A percentile compares a stretch with the other conserved stretches of the same genome.
Conservation (phyloP, 768 basidiomycete genomes). For the Termitomyces sp. region DNA sequence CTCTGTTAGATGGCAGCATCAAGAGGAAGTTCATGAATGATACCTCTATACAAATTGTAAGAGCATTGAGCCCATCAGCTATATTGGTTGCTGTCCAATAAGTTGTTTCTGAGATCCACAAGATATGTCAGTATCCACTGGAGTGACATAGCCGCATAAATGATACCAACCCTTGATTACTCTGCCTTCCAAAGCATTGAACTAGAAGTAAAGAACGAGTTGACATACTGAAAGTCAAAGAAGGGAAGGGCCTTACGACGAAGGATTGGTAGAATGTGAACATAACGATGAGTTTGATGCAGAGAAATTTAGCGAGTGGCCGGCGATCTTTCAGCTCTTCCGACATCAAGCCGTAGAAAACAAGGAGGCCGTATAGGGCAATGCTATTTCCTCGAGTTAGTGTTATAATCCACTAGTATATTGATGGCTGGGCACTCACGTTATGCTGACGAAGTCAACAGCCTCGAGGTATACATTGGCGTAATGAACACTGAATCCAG, state of each 20-base stretch:
- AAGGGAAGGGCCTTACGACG: slow-evolving; percentile 44
- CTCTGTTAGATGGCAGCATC: background rate
- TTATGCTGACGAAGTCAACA: slow-evolving; percentile 81
- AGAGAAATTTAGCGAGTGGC: slow-evolving; percentile 82
- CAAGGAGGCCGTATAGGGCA: slow-evolving; percentile 81
- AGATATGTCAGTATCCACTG: background rate
- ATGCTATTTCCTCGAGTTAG: slow-evolving; percentile 39
- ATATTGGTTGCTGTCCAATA: slow-evolving; percentile 88
- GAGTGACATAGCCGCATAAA: background rate
- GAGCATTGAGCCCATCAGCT: slow-evolving; percentile 78
- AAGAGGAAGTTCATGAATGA: background rate
- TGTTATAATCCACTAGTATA: background rate
- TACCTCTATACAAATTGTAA: slow-evolving; percentile 84
- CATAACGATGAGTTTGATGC: slow-evolving; percentile 86
- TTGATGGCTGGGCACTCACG: slow-evolving; percentile 37
- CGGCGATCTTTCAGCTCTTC: slow-evolving; percentile 75
- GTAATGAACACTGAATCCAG: slow-evolving; percentile 55
- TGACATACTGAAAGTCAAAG: background rate
- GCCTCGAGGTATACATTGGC: slow-evolving; percentile 71
- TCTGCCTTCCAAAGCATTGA: slow-evolving; percentile 59
- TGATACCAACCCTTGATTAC: slow-evolving; percentile 59
- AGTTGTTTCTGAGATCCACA: slow-evolving; percentile 47
- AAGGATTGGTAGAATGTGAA: slow-evolving; percentile 88
- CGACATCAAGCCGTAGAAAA: slow-evolving; percentile 81
- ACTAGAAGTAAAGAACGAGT: slow-evolving; percentile 36